Evolutionary conservation across 2,329 filamentous ascomycete species (phyloP).

Genomic region (Colletotrichum sp.): DNA sequence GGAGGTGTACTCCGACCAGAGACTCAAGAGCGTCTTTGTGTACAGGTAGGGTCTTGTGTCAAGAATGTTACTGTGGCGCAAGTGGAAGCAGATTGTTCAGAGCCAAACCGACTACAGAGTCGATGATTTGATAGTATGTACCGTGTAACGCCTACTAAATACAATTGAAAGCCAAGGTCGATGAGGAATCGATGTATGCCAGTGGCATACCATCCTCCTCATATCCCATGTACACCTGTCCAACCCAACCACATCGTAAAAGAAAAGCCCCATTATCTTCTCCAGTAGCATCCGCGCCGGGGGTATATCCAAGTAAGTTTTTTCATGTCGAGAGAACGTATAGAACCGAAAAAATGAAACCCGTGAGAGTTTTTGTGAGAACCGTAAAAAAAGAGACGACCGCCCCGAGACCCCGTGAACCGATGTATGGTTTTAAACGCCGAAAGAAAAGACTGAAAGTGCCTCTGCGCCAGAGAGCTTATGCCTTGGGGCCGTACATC

Average conservation of each 20-base stretch:
- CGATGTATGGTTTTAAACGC: neutral
- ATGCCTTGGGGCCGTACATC: constrained; percentile 49
- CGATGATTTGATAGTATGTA: neutral
- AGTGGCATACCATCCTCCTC: neutral
- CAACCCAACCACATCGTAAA: neutral
- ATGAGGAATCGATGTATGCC: neutral
- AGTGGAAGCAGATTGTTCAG: neutral
- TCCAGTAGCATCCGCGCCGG: neutral
- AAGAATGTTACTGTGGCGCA: rapidly evolving
- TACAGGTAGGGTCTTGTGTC: no score
- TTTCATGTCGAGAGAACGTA: neutral
- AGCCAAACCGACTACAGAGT: neutral
- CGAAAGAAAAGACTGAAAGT: neutral
- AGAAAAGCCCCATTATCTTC: neutral
- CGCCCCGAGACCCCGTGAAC: neutral
- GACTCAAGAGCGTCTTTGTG: neutral
- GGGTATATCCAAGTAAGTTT: constrained; percentile 15
- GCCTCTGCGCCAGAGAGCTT: neutral
- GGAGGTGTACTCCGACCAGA: rapidly evolving
- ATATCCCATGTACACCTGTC: neutral
- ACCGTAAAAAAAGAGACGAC: neutral
- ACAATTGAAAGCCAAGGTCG: neutral
- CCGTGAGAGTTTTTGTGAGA: neutral
- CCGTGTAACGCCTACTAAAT: neutral
- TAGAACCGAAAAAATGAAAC: neutral